Percentiles rank a stretch among this genome's conserved stretches.
phyloP scores from a whole-genome alignment of 2,329 filamentous ascomycete species.

The Tricladium varicosporioides region DNA sequence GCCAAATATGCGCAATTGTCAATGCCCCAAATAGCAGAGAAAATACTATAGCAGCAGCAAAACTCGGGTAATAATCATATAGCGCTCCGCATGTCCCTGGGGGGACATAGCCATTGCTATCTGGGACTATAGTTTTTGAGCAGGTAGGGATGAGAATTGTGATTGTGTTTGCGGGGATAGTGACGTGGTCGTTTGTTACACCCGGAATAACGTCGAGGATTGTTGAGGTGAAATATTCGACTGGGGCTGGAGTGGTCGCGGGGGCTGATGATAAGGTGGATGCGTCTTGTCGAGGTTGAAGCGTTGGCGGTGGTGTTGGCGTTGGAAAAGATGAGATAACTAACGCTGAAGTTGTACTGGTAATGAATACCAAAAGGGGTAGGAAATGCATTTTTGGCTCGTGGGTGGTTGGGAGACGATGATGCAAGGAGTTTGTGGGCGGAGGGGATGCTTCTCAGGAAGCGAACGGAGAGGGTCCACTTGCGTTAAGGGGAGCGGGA shows the following conservation, averaged over 20 bases:
- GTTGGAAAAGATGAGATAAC: not conserved
- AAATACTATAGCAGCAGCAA: slow-evolving; percentile 35
- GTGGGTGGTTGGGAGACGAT: too few relatives aligned
- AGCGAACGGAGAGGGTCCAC: too few relatives aligned
- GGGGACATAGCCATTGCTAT: slow-evolving; percentile 37
- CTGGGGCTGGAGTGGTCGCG: not conserved
- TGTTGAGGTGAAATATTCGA: slow-evolving; percentile 31
- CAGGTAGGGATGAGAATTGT: slow-evolving; percentile 34
- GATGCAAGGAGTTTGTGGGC: too few relatives aligned
- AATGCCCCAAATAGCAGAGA: slow-evolving; percentile 35
- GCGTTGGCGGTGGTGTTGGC: not conserved
- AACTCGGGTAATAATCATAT: slow-evolving; percentile 38
- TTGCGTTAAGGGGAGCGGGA: not conserved
- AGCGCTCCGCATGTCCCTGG: slow-evolving; percentile 36
- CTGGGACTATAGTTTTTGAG: slow-evolving; percentile 36
- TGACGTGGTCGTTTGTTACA: slow-evolving; percentile 30
- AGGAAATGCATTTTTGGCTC: not conserved
- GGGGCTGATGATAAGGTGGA: not conserved
- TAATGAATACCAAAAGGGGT: not conserved
- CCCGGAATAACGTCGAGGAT: slow-evolving; percentile 31
- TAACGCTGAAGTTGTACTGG: not conserved
- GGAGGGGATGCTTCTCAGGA: too few relatives aligned
- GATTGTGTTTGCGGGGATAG: slow-evolving; percentile 32
- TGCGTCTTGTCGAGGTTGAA: not conserved
- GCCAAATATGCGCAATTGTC: slow-evolving; percentile 30